Evolutionary conservation across 805 yeast genomes (phyloP), one percentile per base, ranked within the genome.

Genomic region (Tetrapisispora pingtungensis): DNA sequence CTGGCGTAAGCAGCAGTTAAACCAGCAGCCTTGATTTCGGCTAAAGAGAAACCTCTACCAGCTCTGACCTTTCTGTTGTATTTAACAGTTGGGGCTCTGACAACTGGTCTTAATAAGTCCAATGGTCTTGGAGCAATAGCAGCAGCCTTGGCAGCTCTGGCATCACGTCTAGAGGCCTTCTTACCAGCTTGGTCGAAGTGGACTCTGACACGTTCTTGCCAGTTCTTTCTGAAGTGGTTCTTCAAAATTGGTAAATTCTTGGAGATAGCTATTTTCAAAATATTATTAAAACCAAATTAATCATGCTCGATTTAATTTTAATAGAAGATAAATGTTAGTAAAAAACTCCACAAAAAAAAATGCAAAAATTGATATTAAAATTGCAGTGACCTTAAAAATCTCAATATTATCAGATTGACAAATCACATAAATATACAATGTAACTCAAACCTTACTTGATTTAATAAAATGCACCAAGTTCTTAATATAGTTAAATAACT

Each of bases 181-280:
- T 90, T 88, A 73, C 98, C 98, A 69, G 98, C 96, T 81, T 93
- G 98, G 90, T 93, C 97, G 71, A 93, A 84, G 88, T 94, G 98
- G 67, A 87, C 96, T 73, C 80, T 86, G 81, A 93, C 99, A 71
- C 97, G 86, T 76, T 87, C 95, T 79, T 93, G 97, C 98, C 98
- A 93, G 95, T 90, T 90, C 86, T 90, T 90, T 82, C 97, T 84
- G 95, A 90, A 90, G 81, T 93, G 98, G 84, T 90, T 90, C 84
- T 86, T 87, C 81, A 86, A 84, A 78, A 90, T 78, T 80, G 97
- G 96, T 79, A 88, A 81, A 80, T 90, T 90, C 89, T 93, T 90
- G 66, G 93, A 75, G 81, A 93, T 88, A 75, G 97, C 98, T 89
- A 24, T 13, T 13, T 3, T 14, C 10, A 35, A 19, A 14, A 13